Percentiles rank a stretch among this genome's conserved stretches.
Evolutionary conservation across 164 flowering plant species (phyloP).

Genomic region (Nelumbo lutea): DNA sequence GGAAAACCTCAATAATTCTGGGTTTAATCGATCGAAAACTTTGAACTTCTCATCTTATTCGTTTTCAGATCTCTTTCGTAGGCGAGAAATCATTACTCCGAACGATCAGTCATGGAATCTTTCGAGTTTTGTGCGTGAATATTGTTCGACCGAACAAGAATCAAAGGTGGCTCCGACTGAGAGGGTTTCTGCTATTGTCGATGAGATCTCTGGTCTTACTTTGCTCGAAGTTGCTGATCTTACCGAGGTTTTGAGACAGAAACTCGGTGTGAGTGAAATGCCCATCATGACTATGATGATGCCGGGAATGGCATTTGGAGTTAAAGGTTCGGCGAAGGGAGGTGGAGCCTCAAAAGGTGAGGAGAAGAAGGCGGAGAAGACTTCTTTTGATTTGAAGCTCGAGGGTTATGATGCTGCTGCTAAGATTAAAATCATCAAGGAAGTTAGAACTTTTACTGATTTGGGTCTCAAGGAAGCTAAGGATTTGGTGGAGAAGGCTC

Average conservation of each 20-base stretch:
- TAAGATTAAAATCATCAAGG: conserved; percentile 90
- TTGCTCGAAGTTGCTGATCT: conserved; percentile 69
- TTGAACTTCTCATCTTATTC: neutral
- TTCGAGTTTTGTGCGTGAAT: conserved; percentile 14
- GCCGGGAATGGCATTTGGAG: conserved; percentile 71
- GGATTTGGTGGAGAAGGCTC: conserved; percentile 37
- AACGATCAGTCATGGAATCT: conserved; percentile 3
- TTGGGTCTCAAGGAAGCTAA: conserved; percentile 39
- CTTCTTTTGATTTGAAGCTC: conserved; percentile 77
- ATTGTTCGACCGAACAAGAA: conserved; percentile 8
- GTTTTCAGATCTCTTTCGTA: neutral
- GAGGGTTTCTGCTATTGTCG: conserved; percentile 54
- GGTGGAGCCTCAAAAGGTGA: conserved; percentile 41
- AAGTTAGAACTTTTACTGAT: conserved; percentile 75
- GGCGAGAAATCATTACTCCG: neutral
- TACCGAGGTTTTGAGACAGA: conserved; percentile 55
- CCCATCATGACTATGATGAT: conserved; percentile 79
- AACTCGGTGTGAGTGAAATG: conserved; percentile 55
- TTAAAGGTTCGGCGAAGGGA: conserved; percentile 21
- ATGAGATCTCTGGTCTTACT: conserved; percentile 62
- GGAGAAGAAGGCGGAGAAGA: conserved; percentile 70
- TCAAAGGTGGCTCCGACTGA: conserved; percentile 24
- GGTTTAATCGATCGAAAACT: neutral
- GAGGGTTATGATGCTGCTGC: conserved; percentile 74
- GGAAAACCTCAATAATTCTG: neutral